Evolutionary conservation across 345 rosid genomes (phyloP).

Genomic region (Arabis hirsuta): DNA sequence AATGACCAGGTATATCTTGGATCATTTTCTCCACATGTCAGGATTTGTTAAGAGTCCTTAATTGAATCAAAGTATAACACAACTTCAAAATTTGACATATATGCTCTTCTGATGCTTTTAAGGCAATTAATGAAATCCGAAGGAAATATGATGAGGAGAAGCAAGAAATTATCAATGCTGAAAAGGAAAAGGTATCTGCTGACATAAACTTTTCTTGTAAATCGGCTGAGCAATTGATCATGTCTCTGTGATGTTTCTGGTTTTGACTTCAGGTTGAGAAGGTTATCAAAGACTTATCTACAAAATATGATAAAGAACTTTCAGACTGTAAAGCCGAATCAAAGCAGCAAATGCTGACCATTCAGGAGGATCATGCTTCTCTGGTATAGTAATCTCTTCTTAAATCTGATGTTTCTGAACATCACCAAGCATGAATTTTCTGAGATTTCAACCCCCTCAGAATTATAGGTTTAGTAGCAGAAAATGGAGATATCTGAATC

Average conservation of each 20-base stretch:
- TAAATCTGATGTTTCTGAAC: conserved; percentile 20
- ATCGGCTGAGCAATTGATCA: conserved; percentile 19
- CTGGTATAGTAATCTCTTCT: conserved; percentile 47
- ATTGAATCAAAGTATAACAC: neutral
- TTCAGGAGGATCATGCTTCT: conserved; percentile 75
- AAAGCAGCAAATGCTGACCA: conserved; percentile 48
- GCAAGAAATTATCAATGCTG: conserved; percentile 62
- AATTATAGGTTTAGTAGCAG: neutral
- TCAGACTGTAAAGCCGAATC: conserved; percentile 64
- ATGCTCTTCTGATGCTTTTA: conserved; percentile 28
- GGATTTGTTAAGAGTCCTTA: conserved; percentile 10
- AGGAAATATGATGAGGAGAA: conserved; percentile 78
- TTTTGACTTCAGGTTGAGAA: conserved; percentile 60
- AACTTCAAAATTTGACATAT: no score
- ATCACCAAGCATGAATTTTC: conserved; percentile 51
- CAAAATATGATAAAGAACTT: conserved; percentile 58
- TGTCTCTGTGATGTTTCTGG: conserved; percentile 28
- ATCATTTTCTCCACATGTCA: conserved; percentile 29
- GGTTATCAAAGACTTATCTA: conserved; percentile 53
- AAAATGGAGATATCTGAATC: no score
- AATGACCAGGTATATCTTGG: conserved; percentile 75
- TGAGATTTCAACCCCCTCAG: neutral
- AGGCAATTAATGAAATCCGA: conserved; percentile 51
- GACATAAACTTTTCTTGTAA: conserved; percentile 45
- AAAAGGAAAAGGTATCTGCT: conserved; percentile 70